Evolutionary conservation across 257 asterid species (phyloP).

Genomic region (Petrea volubilis): DNA sequence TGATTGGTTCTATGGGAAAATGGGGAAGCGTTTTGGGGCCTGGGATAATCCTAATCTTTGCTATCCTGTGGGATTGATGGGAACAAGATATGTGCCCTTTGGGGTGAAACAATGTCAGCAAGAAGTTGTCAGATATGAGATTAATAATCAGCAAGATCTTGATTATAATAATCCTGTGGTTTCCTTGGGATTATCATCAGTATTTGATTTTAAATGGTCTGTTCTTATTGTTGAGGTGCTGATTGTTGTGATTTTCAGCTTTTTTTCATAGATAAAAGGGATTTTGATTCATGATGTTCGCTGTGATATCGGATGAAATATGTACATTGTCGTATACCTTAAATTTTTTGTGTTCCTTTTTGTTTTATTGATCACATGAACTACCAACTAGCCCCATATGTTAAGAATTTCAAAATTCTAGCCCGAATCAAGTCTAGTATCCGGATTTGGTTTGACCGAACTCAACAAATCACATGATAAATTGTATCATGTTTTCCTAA

Average conservation of each 20-base stretch:
- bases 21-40: slow-evolving; percentile 63
- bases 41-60: slow-evolving; percentile 65
- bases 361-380: too few species aligned
- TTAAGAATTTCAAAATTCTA: too few species aligned
- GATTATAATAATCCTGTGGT: slow-evolving; percentile 10
- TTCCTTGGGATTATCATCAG: slow-evolving; percentile 35
- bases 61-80: slow-evolving; percentile 30
- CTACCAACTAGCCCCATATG: too few species aligned
- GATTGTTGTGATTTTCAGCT: slow-evolving; percentile 9
- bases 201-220: slow-evolving; percentile 11
- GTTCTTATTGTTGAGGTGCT: slow-evolving; percentile 24
- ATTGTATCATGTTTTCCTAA: too few species aligned
- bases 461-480: too few species aligned
- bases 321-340: background rate
- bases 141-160: slow-evolving; percentile 15
- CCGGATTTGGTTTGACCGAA: too few species aligned
- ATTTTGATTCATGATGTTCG: background rate
- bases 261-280: background rate
- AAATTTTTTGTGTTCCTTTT: background rate
- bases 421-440: too few species aligned
- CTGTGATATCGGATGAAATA: background rate
- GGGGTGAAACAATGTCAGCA: slow-evolving; percentile 57
- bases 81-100: slow-evolving; percentile 41
- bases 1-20: slow-evolving; percentile 46
- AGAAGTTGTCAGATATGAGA: slow-evolving; percentile 17